These are phyloP conservation scores for Orbilia oligospora DNA, from an alignment of 2,329 filamentous ascomycete genomes.

Conservation along the genomic window DNA sequence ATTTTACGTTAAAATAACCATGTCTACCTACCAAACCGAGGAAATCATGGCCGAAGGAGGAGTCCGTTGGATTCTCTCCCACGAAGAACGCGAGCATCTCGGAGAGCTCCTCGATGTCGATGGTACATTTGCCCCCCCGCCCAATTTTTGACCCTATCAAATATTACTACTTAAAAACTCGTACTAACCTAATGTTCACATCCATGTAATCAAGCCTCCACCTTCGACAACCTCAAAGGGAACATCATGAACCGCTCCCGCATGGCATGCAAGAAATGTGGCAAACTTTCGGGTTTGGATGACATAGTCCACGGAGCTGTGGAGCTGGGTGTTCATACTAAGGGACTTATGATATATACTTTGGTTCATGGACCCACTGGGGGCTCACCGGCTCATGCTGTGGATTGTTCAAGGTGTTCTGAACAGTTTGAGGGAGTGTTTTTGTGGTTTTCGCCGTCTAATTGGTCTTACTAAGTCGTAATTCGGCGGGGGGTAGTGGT, in stretches of 20 bases:
- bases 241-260: conserved; percentile 24
- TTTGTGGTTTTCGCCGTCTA: neutral
- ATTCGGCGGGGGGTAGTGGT: too few relatives aligned
- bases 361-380: conserved; percentile 4
- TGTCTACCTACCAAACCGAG: neutral
- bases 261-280: conserved; percentile 14
- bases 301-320: conserved; percentile 18
- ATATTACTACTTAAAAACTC: too few relatives aligned
- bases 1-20: too few relatives aligned
- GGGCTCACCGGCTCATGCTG: neutral
- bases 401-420: conserved; percentile 3
- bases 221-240: conserved; percentile 9
- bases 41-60: neutral
- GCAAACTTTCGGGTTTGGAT: conserved; percentile 23
- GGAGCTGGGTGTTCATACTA: conserved; percentile 1
- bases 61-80: conserved; percentile 18
- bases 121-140: neutral
- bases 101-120: conserved; percentile 3
- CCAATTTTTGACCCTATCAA: neutral
- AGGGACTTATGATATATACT: conserved; percentile 1
- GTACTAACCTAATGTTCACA: neutral
- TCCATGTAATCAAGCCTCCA: conserved; percentile 1
- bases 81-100: conserved; percentile 24
- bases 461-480: neutral
- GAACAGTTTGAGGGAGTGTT: conserved; percentile 5